These are phyloP conservation scores for Phytophthora rubi DNA, from an alignment of 352 stramenopile genomes.

Conservation along the genomic window DNA sequence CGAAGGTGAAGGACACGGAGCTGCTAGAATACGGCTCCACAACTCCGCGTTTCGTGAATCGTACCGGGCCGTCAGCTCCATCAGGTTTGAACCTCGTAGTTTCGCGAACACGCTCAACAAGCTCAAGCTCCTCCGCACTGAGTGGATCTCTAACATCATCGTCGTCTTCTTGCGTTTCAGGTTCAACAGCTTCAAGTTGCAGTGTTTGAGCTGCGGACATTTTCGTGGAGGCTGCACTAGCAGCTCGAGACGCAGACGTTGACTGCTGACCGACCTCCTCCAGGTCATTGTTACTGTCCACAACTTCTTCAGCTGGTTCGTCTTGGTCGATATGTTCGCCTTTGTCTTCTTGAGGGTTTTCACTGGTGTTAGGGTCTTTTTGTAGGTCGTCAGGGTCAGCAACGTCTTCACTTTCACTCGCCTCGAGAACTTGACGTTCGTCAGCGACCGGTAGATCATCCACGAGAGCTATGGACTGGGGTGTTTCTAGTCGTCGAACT, in stretches of 20 bases:
- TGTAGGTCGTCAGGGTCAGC: background rate
- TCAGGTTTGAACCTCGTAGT: conserved; percentile 49
- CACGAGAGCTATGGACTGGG: background rate
- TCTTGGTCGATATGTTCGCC: background rate
- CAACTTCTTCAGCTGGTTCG: background rate
- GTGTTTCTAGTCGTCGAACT: conserved; percentile 22
- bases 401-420: background rate
- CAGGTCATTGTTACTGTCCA: background rate
- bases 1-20: conserved; percentile 64
- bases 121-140: conserved; percentile 38
- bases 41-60: conserved; percentile 44
- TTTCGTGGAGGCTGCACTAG: conserved; percentile 15
- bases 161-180: background rate
- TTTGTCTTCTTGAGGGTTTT: conserved; percentile 23
- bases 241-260: background rate
- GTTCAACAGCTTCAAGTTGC: background rate
- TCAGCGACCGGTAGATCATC: background rate
- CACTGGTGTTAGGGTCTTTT: background rate
- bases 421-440: background rate
- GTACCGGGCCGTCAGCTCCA: conserved; percentile 47
- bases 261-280: background rate
- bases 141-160: conserved; percentile 16
- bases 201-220: background rate
- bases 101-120: conserved; percentile 40
- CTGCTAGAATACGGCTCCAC: conserved; percentile 61